Percentiles rank a stretch among this genome's conserved stretches.
phyloP scores from a whole-genome alignment of 371 early-diverging fungal species.

The Mucor velutinosus region DNA sequence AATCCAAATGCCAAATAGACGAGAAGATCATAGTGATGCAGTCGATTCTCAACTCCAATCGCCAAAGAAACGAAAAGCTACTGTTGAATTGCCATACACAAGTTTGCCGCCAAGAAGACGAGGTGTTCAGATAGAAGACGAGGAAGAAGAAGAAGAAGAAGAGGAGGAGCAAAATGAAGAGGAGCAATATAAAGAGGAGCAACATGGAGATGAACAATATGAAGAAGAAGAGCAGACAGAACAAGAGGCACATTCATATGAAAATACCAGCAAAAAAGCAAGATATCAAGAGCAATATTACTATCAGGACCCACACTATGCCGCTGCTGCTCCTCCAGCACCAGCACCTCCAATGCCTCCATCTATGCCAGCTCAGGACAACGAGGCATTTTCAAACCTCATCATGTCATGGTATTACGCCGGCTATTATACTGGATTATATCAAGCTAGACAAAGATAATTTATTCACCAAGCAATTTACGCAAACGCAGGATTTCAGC shows the following conservation, averaged over 20 bases:
- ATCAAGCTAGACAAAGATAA: slow-evolving; percentile 39
- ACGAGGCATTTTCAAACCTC: slow-evolving; percentile 45
- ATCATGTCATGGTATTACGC: slow-evolving; percentile 81
- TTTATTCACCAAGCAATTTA: not conserved
- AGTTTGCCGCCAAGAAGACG: not conserved
- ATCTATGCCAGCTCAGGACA: not conserved
- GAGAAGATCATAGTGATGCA: not conserved
- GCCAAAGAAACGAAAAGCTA: not conserved
- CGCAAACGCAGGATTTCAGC: slow-evolving; percentile 60
- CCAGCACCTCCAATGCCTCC: slow-evolving; percentile 11
- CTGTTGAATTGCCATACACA: not conserved
- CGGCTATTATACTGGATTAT: slow-evolving; percentile 76
- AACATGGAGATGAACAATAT: not conserved
- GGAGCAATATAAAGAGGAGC: not conserved
- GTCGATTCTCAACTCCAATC: not conserved
- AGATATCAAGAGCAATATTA: not conserved
- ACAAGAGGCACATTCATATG: not conserved
- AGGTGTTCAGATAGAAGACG: not conserved
- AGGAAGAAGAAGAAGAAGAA: slow-evolving; percentile 1
- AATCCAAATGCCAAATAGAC: not conserved
- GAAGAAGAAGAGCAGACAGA: not conserved
- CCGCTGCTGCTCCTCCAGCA: not conserved
- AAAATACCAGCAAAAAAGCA: not conserved
- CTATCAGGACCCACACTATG: not conserved
- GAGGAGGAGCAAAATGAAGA: slow-evolving; percentile 8